phyloP scores from a whole-genome alignment of 192 early-diverging fungal species.

The Coemansia sp. region DNA sequence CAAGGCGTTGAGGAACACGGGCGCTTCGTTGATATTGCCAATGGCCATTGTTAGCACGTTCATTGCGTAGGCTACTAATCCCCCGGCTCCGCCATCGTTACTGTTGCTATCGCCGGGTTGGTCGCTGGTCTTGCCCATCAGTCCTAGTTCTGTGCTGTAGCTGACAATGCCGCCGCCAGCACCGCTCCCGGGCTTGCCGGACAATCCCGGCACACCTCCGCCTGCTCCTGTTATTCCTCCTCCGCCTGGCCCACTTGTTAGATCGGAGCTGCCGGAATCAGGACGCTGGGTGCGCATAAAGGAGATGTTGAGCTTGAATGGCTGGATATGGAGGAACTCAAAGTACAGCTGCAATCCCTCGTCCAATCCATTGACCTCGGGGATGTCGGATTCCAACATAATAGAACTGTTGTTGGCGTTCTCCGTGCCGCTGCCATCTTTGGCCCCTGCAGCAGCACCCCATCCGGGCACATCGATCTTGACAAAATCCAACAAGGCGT shows the following conservation, averaged over 20 bases:
- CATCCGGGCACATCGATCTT: slow-evolving; percentile 68
- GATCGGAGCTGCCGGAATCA: slow-evolving; percentile 30
- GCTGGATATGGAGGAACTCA: slow-evolving; percentile 91
- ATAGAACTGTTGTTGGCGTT: slow-evolving; percentile 25
- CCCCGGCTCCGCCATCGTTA: slow-evolving; percentile 34
- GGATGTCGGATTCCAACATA: slow-evolving; percentile 58
- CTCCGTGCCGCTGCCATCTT: slow-evolving; percentile 1
- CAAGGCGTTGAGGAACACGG: slow-evolving; percentile 85
- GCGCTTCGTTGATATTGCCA: slow-evolving; percentile 95
- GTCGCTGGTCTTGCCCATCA: slow-evolving; percentile 8
- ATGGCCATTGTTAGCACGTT: slow-evolving; percentile 96
- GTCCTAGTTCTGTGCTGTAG: slow-evolving; percentile 25
- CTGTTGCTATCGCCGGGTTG: slow-evolving; percentile 43
- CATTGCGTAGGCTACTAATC: slow-evolving; percentile 59
- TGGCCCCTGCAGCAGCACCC: background rate
- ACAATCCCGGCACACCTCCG: slow-evolving; percentile 2
- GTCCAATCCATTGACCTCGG: slow-evolving; percentile 68
- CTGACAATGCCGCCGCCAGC: slow-evolving; percentile 2
- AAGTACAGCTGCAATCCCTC: slow-evolving; percentile 83
- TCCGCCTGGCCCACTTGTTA: no score
- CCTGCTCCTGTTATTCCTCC: no score
- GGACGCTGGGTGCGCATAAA: slow-evolving; percentile 75
- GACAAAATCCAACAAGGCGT: slow-evolving; percentile 80
- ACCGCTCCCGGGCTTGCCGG: background rate
- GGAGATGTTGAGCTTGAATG: slow-evolving; percentile 94